Evolutionary conservation across 495 filamentous ascomycete genomes (phyloP), one percentile per base, ranked within the genome.

Genomic region (Aspergillus mulundensis): DNA sequence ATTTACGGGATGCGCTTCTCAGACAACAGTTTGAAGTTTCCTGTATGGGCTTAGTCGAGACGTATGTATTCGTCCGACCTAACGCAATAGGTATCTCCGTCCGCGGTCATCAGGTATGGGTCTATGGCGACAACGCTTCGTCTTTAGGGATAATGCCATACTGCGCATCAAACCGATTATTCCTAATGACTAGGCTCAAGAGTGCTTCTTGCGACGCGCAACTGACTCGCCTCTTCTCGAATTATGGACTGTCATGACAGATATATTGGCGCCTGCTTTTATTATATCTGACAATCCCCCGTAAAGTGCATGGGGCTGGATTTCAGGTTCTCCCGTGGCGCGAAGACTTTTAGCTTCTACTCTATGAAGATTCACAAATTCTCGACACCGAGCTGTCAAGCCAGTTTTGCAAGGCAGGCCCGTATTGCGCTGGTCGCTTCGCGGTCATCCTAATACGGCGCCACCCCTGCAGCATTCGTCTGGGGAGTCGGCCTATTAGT

Each of bases 251-350:
- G 14, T 50, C 28, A 50, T 12, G 28, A 30, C 42, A 50, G 39
- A 40, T 28, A 40, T 28, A 24, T 32, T 55, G 54, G 54, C 34
- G 20, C 36, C 28, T 57, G 38, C 54, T 57, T 36, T 56, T 57
- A 23, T 54, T 50, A 25, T 24, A 45, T 57, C 46, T 36, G 28
- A 50, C 46, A 57, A 49, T 38, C 24, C 21, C 42, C 46, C 42
- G 54, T 57, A 57, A 57, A 57, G 36, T 47, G 24, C 54, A 23
- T 36, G 46, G 39, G 7, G 40, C 45, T 38, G 25, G 18, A 41
- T 8, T 41, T 21, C 15, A 16, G 12, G 23, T 12, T 32, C 24
- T 24, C 19, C 8, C 20, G 30, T 25, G 30, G 53, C n/a, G 43
- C 23, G 54, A 18, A 49, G 43, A 16, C 8, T 23, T 2, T 44